These are phyloP conservation scores for Cudoniella acicularis DNA, from an alignment of 495 filamentous ascomycete genomes.

Conservation along the genomic window DNA sequence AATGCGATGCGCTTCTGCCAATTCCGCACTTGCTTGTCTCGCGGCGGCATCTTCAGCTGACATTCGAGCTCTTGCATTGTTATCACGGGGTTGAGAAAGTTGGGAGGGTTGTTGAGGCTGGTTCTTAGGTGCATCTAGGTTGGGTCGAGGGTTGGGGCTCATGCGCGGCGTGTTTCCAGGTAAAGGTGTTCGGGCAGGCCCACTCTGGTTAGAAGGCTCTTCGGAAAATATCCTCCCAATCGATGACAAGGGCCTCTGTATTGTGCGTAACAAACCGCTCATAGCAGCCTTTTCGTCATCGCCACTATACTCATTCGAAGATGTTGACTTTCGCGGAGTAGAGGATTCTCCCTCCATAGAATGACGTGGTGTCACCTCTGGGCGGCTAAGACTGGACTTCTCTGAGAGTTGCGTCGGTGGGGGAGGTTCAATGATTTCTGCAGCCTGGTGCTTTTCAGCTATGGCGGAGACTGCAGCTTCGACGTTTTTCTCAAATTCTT, in stretches of 20 bases:
- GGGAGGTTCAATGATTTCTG: slow-evolving; percentile 29
- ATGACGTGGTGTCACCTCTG: slow-evolving; percentile 50
- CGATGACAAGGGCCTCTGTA: slow-evolving; percentile 85
- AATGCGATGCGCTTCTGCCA: slow-evolving; percentile 82
- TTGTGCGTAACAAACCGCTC: slow-evolving; percentile 80
- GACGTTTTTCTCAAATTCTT: slow-evolving; percentile 92
- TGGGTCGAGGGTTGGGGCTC: slow-evolving; percentile 46
- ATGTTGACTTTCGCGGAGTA: slow-evolving; percentile 39
- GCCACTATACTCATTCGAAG: slow-evolving; percentile 41
- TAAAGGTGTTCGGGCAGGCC: slow-evolving; percentile 56
- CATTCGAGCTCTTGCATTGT: slow-evolving; percentile 39
- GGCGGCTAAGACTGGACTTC: slow-evolving; percentile 53
- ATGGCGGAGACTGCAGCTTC: slow-evolving; percentile 96
- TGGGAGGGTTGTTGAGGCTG: slow-evolving; percentile 29
- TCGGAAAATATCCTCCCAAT: slow-evolving; percentile 98
- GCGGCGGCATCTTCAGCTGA: slow-evolving; percentile 89
- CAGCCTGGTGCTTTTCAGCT: slow-evolving; percentile 73
- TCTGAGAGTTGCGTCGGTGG: slow-evolving; percentile 49
- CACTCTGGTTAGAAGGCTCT: slow-evolving; percentile 42
- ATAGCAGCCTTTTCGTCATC: slow-evolving; percentile 77
- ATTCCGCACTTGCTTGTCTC: slow-evolving; percentile 87
- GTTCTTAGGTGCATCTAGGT: slow-evolving; percentile 38
- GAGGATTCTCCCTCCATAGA: slow-evolving; percentile 55
- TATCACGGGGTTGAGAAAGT: slow-evolving; percentile 25
- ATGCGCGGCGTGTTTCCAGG: slow-evolving; percentile 55